These are phyloP conservation scores for Colletotrichum brevisporum DNA, from an alignment of 2,329 filamentous ascomycete species.

Conservation along the genomic window DNA sequence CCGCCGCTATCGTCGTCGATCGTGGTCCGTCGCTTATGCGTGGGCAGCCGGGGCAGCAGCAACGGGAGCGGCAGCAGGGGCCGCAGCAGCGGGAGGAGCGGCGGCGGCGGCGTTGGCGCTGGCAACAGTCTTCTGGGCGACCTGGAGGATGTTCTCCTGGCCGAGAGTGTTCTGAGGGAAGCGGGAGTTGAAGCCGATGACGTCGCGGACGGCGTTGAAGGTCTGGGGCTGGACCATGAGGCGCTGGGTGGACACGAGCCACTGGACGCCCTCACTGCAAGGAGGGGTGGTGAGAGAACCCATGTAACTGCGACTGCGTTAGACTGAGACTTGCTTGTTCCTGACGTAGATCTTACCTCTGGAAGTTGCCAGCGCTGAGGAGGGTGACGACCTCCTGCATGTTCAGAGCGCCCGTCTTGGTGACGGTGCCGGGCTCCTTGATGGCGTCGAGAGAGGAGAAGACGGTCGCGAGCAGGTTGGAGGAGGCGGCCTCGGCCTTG, in stretches of 20 bases:
- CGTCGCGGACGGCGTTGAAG: conserved; percentile 55
- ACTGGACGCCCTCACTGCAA: conserved; percentile 62
- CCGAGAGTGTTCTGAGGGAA: conserved; percentile 60
- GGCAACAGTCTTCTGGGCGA: conserved; percentile 32
- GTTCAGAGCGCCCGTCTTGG: conserved; percentile 56
- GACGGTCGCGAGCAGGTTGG: conserved; percentile 62
- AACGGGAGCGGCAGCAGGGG: conserved; percentile 9
- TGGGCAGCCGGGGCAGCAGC: conserved; percentile 9
- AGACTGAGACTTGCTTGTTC: background rate
- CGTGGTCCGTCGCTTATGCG: background rate
- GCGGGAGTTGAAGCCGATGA: conserved; percentile 64
- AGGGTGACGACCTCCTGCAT: conserved; percentile 59
- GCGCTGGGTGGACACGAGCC: conserved; percentile 62
- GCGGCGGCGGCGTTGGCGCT: conserved; percentile 24
- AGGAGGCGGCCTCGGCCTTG: conserved; percentile 50
- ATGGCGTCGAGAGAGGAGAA: conserved; percentile 59
- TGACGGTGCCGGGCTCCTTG: conserved; percentile 57
- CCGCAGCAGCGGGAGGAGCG: conserved; percentile 6
- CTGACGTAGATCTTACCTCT: conserved; percentile 48
- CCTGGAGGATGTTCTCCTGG: conserved; percentile 53
- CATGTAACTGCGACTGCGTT: conserved; percentile 51
- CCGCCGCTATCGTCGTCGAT: conserved; percentile 2
- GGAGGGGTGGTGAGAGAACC: conserved; percentile 66
- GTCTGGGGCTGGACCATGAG: conserved; percentile 54
- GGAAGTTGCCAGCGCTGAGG: conserved; percentile 54